Conservation (phyloP, 176 grass and related monocot genomes). For the Triticum monococcum region DNA sequence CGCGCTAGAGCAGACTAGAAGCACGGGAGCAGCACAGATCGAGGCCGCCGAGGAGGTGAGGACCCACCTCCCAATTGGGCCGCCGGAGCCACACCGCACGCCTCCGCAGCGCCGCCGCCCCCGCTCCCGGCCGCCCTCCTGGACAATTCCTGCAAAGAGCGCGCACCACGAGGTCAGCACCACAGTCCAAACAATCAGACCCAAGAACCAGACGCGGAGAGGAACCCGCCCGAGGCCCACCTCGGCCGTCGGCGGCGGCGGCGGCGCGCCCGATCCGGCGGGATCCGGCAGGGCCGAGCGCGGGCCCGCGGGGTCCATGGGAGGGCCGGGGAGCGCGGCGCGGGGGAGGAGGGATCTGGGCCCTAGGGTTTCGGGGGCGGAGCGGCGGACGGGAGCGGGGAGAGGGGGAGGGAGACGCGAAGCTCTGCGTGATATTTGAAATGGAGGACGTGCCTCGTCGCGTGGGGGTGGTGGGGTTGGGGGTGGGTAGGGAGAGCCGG, state of each 20-base stretch:
- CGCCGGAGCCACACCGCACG: background rate
- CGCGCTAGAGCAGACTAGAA: background rate
- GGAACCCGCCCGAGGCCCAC: background rate
- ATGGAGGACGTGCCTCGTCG: background rate
- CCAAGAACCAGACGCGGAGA: too few species aligned
- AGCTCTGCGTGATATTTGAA: slow-evolving; percentile 18
- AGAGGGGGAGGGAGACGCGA: background rate
- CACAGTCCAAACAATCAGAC: background rate
- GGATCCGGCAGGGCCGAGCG: slow-evolving; percentile 25
- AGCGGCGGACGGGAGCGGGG: background rate
- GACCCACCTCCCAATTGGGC: slow-evolving; percentile 27
- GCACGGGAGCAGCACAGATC: background rate
- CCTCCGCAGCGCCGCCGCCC: slow-evolving; percentile 1
- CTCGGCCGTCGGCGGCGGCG: background rate
- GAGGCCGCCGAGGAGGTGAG: background rate
- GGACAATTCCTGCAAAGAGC: slow-evolving; percentile 33
- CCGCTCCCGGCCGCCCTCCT: background rate
- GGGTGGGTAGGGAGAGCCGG: background rate
- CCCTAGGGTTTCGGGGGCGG: slow-evolving; percentile 41
- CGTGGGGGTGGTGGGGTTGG: background rate
- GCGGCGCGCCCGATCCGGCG: slow-evolving; percentile 36
- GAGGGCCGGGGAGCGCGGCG: background rate
- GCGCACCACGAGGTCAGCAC: background rate
- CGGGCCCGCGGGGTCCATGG: slow-evolving; percentile 41
- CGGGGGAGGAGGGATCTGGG: slow-evolving; percentile 9